phyloP scores from a whole-genome alignment of 495 filamentous ascomycete genomes.

The Aspergillus hancockii region DNA sequence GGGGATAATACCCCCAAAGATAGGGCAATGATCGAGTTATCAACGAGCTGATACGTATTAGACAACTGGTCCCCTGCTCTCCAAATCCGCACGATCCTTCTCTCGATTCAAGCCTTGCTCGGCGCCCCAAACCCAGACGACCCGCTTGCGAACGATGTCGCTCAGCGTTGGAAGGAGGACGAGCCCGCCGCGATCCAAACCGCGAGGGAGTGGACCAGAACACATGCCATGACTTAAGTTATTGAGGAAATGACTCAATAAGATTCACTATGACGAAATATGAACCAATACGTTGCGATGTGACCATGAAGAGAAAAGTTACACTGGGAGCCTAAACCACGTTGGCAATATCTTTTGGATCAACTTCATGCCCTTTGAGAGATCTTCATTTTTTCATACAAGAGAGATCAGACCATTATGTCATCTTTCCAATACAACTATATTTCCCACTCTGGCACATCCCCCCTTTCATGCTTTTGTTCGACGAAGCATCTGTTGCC shows the following conservation, averaged over 20 bases:
- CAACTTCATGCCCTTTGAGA: not conserved
- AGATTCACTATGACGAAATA: constrained; percentile 14
- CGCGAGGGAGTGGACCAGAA: constrained; percentile 83
- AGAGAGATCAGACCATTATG: not conserved
- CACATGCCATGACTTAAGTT: constrained; percentile 65
- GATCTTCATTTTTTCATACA: not conserved
- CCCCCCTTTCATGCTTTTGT: not conserved
- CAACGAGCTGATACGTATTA: constrained; percentile 30
- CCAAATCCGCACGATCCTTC: constrained; percentile 94
- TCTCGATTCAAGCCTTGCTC: constrained; percentile 95
- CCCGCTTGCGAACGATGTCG: constrained; percentile 93
- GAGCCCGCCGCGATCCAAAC: constrained; percentile 88
- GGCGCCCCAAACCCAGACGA: constrained; percentile 98
- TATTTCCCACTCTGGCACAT: not conserved
- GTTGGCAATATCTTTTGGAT: constrained; percentile 4
- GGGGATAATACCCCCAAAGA: too few relatives aligned
- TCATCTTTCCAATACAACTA: not conserved
- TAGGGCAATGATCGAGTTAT: not conserved
- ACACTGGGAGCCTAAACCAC: not conserved
- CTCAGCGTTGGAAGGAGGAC: constrained; percentile 97
- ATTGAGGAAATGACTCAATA: not conserved
- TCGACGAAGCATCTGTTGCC: not conserved
- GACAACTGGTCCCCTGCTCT: constrained; percentile 99
- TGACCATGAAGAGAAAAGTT: constrained; percentile 39
- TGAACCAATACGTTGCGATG: constrained; percentile 28